Base-by-base conservation (phyloP, 306 rosid genomes). In the Sesbania bispinosa region DNA sequence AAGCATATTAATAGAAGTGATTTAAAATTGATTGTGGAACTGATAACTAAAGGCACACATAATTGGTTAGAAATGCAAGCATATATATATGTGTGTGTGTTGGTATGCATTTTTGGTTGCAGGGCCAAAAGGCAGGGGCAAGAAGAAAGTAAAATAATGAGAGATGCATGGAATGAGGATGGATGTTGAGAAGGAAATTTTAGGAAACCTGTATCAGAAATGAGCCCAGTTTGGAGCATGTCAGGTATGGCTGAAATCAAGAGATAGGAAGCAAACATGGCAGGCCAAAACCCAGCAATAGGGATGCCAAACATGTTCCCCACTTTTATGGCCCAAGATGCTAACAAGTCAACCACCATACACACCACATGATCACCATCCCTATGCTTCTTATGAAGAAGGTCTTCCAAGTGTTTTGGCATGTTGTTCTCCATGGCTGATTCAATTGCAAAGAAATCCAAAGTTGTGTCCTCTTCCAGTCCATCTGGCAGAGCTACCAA, bases 271-370 rank as follows among this genome's bases (percentile, higher is more conserved):
- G 97, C 80, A 7, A 88, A 62, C 98, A 93, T 90, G 80, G 81
- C 97, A 16, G 98, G 96, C 98, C 97, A 93, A 69, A 88, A 93
- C 4, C 97, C 98, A 7, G 88, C 96, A 2, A 42, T 74, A 0
- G 81, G 46, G 36, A 90, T 26, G 1, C 72, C 77, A 32, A 81
- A 75, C 2, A 51, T 70, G 6, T 35, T 2, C 8, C 84, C 92
- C 0, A 90, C 93, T 51, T 83, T 53, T 10, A 93, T 81, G 19
- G 96, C 97, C 79, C 92, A 87, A 0, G 98, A 93, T 1, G 94
- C 97, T 73, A 93, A 61, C 64, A 93, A 77, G 54, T 93, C 98
- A 27, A 81, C 86, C 19, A 93, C 90, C 75, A 85, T 19, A 62
- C 93, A 88, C 0, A 62, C 80, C 8, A 86, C 82, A 0, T 18